Evolutionary conservation across 1,284 basidiomycete species (phyloP).

Genomic region (Bjerkandera adusta): DNA sequence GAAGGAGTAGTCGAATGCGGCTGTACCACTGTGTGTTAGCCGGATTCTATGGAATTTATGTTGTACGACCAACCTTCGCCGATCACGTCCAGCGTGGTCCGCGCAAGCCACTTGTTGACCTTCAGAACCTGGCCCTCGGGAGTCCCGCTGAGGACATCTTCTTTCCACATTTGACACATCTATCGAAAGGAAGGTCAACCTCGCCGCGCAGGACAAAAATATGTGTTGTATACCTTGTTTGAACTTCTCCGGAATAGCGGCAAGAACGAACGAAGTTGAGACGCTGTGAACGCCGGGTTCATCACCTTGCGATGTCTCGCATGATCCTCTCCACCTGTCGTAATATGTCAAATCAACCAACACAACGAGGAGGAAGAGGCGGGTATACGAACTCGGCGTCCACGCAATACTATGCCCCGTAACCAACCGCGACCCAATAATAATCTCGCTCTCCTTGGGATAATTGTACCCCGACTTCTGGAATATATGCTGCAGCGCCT

Average conservation of each 20-base stretch:
- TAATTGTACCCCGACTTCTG: slow-evolving; percentile 27
- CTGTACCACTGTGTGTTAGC: too few relatives aligned
- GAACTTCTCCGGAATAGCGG: slow-evolving; percentile 20
- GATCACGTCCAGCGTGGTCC: slow-evolving; percentile 15
- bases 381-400: slow-evolving; percentile 19
- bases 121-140: slow-evolving; percentile 2
- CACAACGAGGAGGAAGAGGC: too few relatives aligned
- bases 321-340: slow-evolving; percentile 18
- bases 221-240: slow-evolving; percentile 9
- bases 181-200: not conserved
- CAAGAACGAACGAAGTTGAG: slow-evolving; percentile 23
- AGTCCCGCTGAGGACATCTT: slow-evolving; percentile 12
- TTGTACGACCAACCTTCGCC: slow-evolving; percentile 9
- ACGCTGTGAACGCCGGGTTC: slow-evolving; percentile 28
- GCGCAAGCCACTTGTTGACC: slow-evolving; percentile 16
- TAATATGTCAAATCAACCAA: not conserved
- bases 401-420: slow-evolving; percentile 21
- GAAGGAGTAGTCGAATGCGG: slow-evolving; percentile 29
- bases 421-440: slow-evolving; percentile 10
- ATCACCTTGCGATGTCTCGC: slow-evolving; percentile 29
- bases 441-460: slow-evolving; percentile 17
- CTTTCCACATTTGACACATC: slow-evolving; percentile 18
- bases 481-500: slow-evolving; percentile 26
- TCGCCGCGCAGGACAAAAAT: not conserved
- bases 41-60: too few relatives aligned